Evolutionary conservation across 768 basidiomycete species (phyloP).

Genomic region (Leccinum arenicola): DNA sequence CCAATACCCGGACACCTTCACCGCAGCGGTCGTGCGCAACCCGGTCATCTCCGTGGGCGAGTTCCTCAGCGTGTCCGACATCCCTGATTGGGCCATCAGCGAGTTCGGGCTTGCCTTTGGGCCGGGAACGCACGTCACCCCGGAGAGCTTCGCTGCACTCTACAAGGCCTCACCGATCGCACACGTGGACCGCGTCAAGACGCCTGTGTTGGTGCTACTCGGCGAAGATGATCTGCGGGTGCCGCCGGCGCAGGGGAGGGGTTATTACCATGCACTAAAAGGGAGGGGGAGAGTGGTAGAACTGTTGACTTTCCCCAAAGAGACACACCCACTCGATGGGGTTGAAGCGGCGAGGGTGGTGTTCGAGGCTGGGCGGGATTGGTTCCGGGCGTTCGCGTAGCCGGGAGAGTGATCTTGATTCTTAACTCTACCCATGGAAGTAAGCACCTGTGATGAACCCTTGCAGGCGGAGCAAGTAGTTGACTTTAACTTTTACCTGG

Average conservation of each 20-base stretch:
- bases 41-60: conserved; percentile 66
- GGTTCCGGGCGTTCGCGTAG: conserved; percentile 37
- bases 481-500: too few relatives aligned
- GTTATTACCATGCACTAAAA: conserved; percentile 44
- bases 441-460: not conserved
- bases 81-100: conserved; percentile 63
- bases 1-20: conserved; percentile 58
- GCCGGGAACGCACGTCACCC: conserved; percentile 39
- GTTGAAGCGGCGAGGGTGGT: conserved; percentile 54
- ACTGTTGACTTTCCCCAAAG: conserved; percentile 59
- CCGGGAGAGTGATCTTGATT: not conserved
- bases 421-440: not conserved
- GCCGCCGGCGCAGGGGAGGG: conserved; percentile 57
- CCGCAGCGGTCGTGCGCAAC: conserved; percentile 62
- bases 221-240: conserved; percentile 63
- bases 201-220: conserved; percentile 57
- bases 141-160: conserved; percentile 42
- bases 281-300: conserved; percentile 44
- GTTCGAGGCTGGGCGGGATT: conserved; percentile 52
- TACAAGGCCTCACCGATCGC: conserved; percentile 55
- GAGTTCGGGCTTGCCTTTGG: conserved; percentile 38
- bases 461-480: too few relatives aligned
- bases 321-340: conserved; percentile 61
- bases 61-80: conserved; percentile 50
- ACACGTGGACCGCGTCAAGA: conserved; percentile 47